These are phyloP conservation scores for Leishmania amazonensis DNA, from an alignment of 208 protist genomes.

Conservation along the genomic window DNA sequence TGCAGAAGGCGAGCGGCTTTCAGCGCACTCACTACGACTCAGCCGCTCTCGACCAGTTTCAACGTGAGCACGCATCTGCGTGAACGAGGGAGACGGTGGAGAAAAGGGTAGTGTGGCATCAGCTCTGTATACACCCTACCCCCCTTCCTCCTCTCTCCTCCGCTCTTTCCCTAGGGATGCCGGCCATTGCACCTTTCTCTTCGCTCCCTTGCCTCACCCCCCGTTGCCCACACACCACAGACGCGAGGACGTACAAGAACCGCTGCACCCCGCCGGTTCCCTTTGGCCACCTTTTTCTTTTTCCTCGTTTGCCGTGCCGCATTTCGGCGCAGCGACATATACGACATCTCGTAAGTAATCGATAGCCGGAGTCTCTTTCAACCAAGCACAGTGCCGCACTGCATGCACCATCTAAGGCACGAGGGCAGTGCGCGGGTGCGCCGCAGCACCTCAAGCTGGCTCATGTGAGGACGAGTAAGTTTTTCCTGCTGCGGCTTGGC, in stretches of 20 bases:
- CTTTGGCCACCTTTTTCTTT: background rate
- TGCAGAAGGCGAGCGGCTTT: conserved; percentile 39
- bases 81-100: background rate
- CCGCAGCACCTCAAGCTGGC: background rate
- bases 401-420: background rate
- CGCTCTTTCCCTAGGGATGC: background rate
- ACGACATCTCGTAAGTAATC: background rate
- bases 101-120: background rate
- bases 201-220: background rate
- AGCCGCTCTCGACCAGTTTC: conserved; percentile 46
- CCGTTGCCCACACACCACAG: background rate
- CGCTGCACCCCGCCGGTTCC: background rate
- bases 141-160: background rate
- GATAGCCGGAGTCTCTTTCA: background rate
- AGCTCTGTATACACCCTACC: background rate
- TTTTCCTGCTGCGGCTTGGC: background rate
- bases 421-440: background rate
- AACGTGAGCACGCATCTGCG: conserved; percentile 34
- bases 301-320: background rate
- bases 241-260: background rate
- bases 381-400: background rate
- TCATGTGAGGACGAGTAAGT: background rate
- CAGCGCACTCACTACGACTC: conserved; percentile 60
- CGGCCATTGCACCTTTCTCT: background rate
- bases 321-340: background rate